Conservation (phyloP, 2,329 filamentous ascomycete species). For the Xylaria sp. region DNA sequence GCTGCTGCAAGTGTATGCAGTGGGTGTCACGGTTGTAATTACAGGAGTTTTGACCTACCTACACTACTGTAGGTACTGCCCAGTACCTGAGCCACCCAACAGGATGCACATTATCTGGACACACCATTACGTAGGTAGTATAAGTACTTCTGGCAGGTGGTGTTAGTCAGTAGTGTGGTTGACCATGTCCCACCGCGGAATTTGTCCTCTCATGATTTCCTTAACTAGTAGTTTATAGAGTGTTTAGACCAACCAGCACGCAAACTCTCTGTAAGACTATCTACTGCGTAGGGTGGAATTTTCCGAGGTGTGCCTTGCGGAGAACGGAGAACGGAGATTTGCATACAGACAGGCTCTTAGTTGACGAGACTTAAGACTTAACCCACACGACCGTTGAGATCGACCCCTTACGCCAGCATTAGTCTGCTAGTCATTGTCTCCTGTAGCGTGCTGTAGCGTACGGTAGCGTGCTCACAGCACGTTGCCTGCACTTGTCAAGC, state of each 20-base stretch:
- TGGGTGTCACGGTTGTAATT: slow-evolving; percentile 5
- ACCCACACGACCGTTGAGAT: slow-evolving; percentile 27
- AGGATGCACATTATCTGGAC: background rate
- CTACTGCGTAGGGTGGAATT: slow-evolving; percentile 18
- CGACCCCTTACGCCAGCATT: slow-evolving; percentile 21
- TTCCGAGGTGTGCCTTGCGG: slow-evolving; percentile 22
- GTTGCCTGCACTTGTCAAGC: slow-evolving; percentile 22
- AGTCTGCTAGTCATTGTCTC: background rate
- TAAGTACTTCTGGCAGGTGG: background rate
- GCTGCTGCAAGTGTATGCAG: background rate
- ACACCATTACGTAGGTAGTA: background rate
- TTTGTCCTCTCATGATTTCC: background rate
- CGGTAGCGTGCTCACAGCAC: slow-evolving; percentile 7
- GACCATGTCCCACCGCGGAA: slow-evolving; percentile 14
- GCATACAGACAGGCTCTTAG: slow-evolving; percentile 2
- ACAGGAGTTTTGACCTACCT: slow-evolving; percentile 2
- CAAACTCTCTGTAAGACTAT: background rate
- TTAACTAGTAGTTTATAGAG: background rate
- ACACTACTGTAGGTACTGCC: background rate
- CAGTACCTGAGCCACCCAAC: background rate
- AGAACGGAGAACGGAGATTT: slow-evolving; percentile 19
- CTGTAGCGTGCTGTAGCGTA: slow-evolving; percentile 12
- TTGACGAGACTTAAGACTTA: slow-evolving; percentile 8
- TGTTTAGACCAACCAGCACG: too few relatives aligned
- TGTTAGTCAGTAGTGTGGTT: background rate